Conservation (phyloP, 2,329 filamentous ascomycete genomes). For the Cladophialophora psammophila region DNA sequence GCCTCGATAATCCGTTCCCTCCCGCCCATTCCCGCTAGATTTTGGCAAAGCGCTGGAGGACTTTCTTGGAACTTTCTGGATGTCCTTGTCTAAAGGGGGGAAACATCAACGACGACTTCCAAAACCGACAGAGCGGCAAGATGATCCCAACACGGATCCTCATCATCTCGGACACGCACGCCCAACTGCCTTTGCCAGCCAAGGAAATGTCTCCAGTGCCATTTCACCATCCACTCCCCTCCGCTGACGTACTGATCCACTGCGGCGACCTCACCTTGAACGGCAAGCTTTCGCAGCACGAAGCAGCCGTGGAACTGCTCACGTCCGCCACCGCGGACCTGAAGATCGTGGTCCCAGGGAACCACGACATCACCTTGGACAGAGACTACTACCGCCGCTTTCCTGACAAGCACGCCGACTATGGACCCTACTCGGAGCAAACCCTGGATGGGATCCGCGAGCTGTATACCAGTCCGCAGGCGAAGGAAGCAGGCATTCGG, state of each 20-base stretch:
- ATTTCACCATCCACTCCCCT: constrained; percentile 55
- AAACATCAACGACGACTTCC: neutral
- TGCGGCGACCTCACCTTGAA: constrained; percentile 66
- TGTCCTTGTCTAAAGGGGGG: neutral
- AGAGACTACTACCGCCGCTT: constrained; percentile 54
- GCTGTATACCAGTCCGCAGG: constrained; percentile 57
- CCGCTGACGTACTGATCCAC: constrained; percentile 63
- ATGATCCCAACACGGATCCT: constrained; percentile 36
- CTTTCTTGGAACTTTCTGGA: neutral
- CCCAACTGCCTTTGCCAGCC: constrained; percentile 17
- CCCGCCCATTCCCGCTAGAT: neutral
- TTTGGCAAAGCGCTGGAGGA: neutral
- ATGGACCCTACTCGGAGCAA: constrained; percentile 39
- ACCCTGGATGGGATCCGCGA: constrained; percentile 48
- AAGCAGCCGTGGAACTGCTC: constrained; percentile 57
- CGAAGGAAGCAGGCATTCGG: constrained; percentile 55
- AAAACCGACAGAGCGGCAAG: neutral
- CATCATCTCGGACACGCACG: constrained; percentile 40
- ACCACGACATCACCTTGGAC: constrained; percentile 68
- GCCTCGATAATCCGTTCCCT: neutral
- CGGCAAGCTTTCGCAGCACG: constrained; percentile 58
- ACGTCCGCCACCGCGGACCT: constrained; percentile 58
- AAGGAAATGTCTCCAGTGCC: constrained; percentile 6
- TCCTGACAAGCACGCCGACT: constrained; percentile 40
- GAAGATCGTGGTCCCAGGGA: constrained; percentile 69